Percentiles rank a stretch among this genome's conserved stretches.
Evolutionary conservation across 108 stramenopile genomes (phyloP).

Genomic region (Fragilaria radians): DNA sequence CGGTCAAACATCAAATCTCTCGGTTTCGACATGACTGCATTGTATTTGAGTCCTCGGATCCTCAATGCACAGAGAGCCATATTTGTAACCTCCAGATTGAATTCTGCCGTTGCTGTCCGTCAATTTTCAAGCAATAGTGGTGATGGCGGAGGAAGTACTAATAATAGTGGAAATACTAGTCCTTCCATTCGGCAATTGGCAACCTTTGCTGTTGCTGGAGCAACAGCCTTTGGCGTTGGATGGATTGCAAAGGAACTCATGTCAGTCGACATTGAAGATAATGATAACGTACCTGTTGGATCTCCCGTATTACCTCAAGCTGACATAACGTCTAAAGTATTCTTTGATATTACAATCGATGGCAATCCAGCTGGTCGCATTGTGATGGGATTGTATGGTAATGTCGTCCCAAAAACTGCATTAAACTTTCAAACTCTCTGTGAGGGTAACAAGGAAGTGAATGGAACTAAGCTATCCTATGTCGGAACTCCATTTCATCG

Average conservation of each 20-base stretch:
- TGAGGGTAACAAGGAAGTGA: constrained; percentile 46
- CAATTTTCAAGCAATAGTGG: too few relatives aligned
- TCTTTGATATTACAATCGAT: constrained; percentile 81
- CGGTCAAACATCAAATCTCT: too few relatives aligned
- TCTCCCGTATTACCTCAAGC: constrained; percentile 35
- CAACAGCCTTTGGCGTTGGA: constrained; percentile 27
- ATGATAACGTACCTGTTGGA: constrained; percentile 12
- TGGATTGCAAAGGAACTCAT: constrained; percentile 10
- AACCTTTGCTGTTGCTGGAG: constrained; percentile 36
- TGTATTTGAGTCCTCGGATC: too few relatives aligned
- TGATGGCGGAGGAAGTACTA: too few relatives aligned
- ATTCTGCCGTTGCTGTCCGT: too few relatives aligned
- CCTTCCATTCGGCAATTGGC: constrained; percentile 16
- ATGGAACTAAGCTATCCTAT: constrained; percentile 55
- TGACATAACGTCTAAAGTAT: constrained; percentile 54
- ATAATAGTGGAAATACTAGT: not conserved
- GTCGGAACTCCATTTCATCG: constrained; percentile 86
- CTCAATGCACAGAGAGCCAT: too few relatives aligned
- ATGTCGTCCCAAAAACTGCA: constrained; percentile 83
- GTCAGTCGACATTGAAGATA: not conserved
- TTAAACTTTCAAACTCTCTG: constrained; percentile 84
- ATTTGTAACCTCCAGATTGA: too few relatives aligned
- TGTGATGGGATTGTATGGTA: constrained; percentile 87
- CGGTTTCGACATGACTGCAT: too few relatives aligned
- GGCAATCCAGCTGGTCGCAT: constrained; percentile 73